Conservation (phyloP, 2,329 filamentous ascomycete genomes). For the Neofusicoccum cordaticola region DNA sequence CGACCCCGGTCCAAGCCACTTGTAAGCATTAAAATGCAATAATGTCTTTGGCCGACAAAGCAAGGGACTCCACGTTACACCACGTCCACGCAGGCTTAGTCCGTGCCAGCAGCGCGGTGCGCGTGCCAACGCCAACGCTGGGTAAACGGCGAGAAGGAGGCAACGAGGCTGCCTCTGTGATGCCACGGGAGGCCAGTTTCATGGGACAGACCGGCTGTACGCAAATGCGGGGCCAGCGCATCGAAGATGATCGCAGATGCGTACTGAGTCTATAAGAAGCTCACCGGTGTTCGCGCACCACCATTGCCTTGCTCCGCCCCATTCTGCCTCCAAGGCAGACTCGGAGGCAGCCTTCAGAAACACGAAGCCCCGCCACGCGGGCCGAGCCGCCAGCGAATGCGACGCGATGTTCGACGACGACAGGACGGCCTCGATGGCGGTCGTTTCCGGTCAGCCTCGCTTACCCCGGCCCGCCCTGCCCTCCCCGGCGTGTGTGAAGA, state of each 20-base stretch:
- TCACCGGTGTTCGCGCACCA: constrained; percentile 6
- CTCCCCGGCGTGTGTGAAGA: not conserved
- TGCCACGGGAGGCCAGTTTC: not conserved
- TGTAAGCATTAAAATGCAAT: too few species aligned
- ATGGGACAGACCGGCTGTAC: not conserved
- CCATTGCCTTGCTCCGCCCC: not conserved
- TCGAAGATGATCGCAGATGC: not conserved
- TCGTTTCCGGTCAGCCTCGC: not conserved
- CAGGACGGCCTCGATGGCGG: not conserved
- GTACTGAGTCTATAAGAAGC: not conserved
- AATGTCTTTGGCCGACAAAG: not conserved
- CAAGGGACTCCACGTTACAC: not conserved
- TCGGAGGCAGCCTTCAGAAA: not conserved
- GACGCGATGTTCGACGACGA: not conserved
- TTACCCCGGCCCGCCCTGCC: not conserved
- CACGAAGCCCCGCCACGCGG: not conserved
- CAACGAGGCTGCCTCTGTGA: not conserved
- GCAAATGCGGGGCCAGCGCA: not conserved
- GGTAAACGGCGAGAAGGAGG: not conserved
- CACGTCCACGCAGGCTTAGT: not conserved
- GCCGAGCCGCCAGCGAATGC: not conserved
- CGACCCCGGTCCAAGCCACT: not conserved
- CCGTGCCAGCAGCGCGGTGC: not conserved
- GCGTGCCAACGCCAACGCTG: not conserved
- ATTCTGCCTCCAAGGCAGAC: not conserved